phyloP scores from a whole-genome alignment of 73 alveolate genomes.

The Paramecium biaurelia region DNA sequence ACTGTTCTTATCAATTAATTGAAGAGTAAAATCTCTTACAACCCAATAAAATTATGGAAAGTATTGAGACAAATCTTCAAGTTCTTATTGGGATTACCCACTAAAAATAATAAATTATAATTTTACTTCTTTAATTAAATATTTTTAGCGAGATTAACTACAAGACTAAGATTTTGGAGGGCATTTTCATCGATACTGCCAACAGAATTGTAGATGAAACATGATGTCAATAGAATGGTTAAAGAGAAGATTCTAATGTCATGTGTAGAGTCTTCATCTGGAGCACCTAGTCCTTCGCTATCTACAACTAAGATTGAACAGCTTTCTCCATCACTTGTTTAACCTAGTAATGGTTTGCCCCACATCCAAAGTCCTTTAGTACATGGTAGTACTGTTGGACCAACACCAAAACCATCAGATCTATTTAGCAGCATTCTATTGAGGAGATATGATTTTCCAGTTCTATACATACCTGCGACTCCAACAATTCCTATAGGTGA shows the following conservation, averaged over 20 bases:
- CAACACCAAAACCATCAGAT: slow-evolving; percentile 93
- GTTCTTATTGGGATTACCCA: slow-evolving; percentile 79
- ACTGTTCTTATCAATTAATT: slow-evolving; percentile 90
- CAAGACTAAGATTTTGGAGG: slow-evolving; percentile 78
- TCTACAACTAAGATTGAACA: slow-evolving; percentile 81
- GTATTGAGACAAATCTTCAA: slow-evolving; percentile 90
- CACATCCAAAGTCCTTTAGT: slow-evolving; percentile 96
- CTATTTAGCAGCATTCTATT: slow-evolving; percentile 93
- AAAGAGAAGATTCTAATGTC: slow-evolving; percentile 92
- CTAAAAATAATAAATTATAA: not conserved
- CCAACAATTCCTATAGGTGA: slow-evolving; percentile 92
- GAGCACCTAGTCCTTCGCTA: slow-evolving; percentile 95
- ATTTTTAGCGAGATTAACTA: slow-evolving; percentile 87
- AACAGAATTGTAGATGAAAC: slow-evolving; percentile 88
- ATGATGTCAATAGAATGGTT: slow-evolving; percentile 85
- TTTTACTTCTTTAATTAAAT: slow-evolving; percentile 72
- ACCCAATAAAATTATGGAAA: slow-evolving; percentile 97
- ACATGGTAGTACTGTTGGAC: slow-evolving; percentile 92
- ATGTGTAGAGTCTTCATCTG: slow-evolving; percentile 95
- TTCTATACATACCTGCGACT: slow-evolving; percentile 97
- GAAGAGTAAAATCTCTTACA: slow-evolving; percentile 95
- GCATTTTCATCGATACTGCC: slow-evolving; percentile 97
- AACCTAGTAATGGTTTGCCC: slow-evolving; percentile 88
- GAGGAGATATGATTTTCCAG: slow-evolving; percentile 96
- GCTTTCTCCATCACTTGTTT: slow-evolving; percentile 87